These are phyloP conservation scores for Osmanthus fragrans DNA, from an alignment of 257 asterid species.

Conservation along the genomic window DNA sequence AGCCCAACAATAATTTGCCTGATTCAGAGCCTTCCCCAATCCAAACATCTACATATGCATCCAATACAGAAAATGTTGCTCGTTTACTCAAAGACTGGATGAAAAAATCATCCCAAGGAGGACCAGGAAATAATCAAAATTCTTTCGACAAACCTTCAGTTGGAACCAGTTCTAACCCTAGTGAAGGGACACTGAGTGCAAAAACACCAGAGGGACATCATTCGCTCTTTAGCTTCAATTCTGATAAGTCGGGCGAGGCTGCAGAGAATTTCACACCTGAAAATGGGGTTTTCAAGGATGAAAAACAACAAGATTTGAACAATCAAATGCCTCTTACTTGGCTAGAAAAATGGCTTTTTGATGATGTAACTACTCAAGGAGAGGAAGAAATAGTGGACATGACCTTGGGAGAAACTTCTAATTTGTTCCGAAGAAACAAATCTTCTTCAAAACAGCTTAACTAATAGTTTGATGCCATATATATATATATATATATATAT, in stretches of 20 bases:
- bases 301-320: slow-evolving; percentile 23
- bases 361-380: slow-evolving; percentile 59
- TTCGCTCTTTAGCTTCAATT: slow-evolving; percentile 30
- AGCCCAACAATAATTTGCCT: slow-evolving; percentile 9
- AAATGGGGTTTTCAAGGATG: slow-evolving; percentile 27
- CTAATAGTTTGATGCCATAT: background rate
- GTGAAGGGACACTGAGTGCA: slow-evolving; percentile 41
- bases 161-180: slow-evolving; percentile 44
- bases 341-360: slow-evolving; percentile 84
- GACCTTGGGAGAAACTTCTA: slow-evolving; percentile 62
- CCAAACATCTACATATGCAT: slow-evolving; percentile 55
- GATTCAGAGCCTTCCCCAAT: slow-evolving; percentile 25
- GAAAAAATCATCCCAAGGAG: slow-evolving; percentile 29
- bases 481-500: background rate
- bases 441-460: slow-evolving; percentile 27
- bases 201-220: background rate
- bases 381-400: slow-evolving; percentile 61
- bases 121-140: slow-evolving; percentile 31
- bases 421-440: slow-evolving; percentile 53
- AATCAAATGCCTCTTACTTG: slow-evolving; percentile 54
- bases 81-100: slow-evolving; percentile 71
- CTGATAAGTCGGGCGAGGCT: background rate
- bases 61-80: slow-evolving; percentile 76
- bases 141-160: slow-evolving; percentile 31
- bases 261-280: slow-evolving; percentile 27